Conservation (phyloP, 345 rosid species). For the Acer negundo region DNA sequence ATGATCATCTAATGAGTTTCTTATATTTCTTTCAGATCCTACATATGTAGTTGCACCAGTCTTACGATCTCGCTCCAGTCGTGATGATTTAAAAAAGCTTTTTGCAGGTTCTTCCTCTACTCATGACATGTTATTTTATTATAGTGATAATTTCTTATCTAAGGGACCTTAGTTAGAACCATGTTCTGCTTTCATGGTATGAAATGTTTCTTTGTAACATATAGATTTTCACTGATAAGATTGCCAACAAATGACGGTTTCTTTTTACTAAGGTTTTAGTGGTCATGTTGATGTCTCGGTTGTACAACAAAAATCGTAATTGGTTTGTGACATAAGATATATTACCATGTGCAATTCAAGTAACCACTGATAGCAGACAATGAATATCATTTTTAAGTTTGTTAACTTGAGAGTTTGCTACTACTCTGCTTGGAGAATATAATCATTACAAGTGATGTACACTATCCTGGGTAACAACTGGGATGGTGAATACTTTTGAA, state of each 20-base stretch:
- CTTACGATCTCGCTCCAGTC: conserved; percentile 62
- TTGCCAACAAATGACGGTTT: not conserved
- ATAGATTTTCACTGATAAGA: not conserved
- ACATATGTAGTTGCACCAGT: conserved; percentile 89
- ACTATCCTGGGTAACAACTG: not conserved
- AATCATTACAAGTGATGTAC: not conserved
- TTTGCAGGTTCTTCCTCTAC: conserved; percentile 60
- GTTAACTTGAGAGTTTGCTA: not conserved
- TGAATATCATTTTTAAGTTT: not conserved
- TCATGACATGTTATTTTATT: not conserved
- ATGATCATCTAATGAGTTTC: conserved; percentile 5
- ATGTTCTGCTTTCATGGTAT: conserved; percentile 1
- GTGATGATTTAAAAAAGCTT: conserved; percentile 78
- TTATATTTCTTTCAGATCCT: conserved; percentile 58
- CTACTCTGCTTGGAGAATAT: no score
- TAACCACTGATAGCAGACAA: not conserved
- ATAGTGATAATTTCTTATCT: not conserved
- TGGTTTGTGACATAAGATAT: not conserved
- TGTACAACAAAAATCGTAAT: not conserved
- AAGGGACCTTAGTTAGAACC: not conserved
- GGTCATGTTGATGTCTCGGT: not conserved
- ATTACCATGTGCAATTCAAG: conserved; percentile 4
- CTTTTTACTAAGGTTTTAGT: not conserved
- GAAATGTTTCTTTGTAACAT: not conserved
- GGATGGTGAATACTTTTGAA: not conserved